Evolutionary conservation across 257 asterid genomes (phyloP).

Genomic region (Apocynum venetum): DNA sequence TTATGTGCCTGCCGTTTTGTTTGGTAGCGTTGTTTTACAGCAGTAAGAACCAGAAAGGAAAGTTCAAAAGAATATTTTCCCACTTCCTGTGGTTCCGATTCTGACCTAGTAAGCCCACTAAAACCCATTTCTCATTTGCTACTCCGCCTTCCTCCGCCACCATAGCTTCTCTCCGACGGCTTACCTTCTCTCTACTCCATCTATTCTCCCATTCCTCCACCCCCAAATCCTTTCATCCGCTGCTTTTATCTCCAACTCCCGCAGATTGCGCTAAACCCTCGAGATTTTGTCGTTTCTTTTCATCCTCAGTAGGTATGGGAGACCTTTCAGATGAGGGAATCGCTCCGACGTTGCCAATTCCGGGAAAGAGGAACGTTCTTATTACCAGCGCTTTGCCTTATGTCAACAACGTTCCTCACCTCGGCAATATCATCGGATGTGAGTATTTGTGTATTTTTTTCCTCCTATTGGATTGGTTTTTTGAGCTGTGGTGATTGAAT

Average conservation of each 20-base stretch:
- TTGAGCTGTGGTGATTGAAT: neutral
- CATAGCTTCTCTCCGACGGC: conserved; percentile 3
- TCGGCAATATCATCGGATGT: conserved; percentile 97
- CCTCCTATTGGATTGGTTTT: neutral
- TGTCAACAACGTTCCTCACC: conserved; percentile 97
- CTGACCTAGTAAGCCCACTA: neutral
- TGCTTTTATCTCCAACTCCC: neutral
- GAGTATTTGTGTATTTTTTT: conserved; percentile 14
- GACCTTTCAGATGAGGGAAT: conserved; percentile 23
- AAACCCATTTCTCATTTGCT: neutral
- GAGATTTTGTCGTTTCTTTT: neutral
- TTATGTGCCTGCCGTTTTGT: no score
- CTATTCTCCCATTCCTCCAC: neutral
- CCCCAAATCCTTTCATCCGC: neutral
- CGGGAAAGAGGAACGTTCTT: conserved; percentile 73
- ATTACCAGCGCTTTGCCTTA: conserved; percentile 94
- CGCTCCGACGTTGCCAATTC: conserved; percentile 58
- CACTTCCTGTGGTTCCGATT: neutral
- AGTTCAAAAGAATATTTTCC: no score
- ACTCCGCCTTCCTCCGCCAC: neutral
- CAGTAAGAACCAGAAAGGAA: no score
- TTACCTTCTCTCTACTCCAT: neutral
- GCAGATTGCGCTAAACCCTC: neutral
- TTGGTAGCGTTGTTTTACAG: no score
- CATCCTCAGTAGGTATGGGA: conserved; percentile 26